Evolutionary conservation across 768 basidiomycete species (phyloP).

Genomic region (Amanita muscaria): DNA sequence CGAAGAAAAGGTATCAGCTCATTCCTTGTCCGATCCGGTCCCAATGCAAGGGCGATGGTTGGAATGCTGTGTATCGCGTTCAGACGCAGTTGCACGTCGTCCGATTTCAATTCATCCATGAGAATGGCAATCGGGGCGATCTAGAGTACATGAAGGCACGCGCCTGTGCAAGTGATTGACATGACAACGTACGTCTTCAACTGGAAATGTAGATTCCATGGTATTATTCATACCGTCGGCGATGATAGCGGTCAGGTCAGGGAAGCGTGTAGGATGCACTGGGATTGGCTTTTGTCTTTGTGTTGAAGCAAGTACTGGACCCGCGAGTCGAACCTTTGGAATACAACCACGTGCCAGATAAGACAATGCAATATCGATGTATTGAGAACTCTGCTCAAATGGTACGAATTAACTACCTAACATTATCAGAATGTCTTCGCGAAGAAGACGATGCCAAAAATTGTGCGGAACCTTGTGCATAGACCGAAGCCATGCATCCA

Average conservation of each 20-base stretch:
- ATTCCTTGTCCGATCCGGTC: slow-evolving; percentile 88
- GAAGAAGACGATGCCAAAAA: slow-evolving; percentile 28
- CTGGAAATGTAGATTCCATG: slow-evolving; percentile 60
- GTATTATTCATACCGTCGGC: slow-evolving; percentile 12
- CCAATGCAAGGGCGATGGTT: slow-evolving; percentile 95
- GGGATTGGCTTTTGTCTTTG: no score
- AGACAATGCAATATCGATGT: no score
- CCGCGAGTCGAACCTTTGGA: no score
- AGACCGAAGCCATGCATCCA: background rate
- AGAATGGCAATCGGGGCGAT: slow-evolving; percentile 93
- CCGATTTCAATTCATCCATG: slow-evolving; percentile 96
- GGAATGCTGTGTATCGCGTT: slow-evolving; percentile 97
- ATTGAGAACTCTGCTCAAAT: no score
- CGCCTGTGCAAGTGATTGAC: slow-evolving; percentile 14
- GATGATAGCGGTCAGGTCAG: background rate
- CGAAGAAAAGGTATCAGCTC: slow-evolving; percentile 96
- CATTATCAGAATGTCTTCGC: slow-evolving; percentile 16
- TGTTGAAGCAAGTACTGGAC: no score
- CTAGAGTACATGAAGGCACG: slow-evolving; percentile 29
- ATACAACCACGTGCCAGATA: no score
- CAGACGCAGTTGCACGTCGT: slow-evolving; percentile 92
- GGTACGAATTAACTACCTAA: slow-evolving; percentile 2
- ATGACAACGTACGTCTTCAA: slow-evolving; percentile 54
- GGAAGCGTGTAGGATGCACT: background rate
- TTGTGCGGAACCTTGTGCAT: slow-evolving; percentile 17